Conservation (phyloP, 2,329 filamentous ascomycete genomes). For the Paradendryphiella salina region DNA sequence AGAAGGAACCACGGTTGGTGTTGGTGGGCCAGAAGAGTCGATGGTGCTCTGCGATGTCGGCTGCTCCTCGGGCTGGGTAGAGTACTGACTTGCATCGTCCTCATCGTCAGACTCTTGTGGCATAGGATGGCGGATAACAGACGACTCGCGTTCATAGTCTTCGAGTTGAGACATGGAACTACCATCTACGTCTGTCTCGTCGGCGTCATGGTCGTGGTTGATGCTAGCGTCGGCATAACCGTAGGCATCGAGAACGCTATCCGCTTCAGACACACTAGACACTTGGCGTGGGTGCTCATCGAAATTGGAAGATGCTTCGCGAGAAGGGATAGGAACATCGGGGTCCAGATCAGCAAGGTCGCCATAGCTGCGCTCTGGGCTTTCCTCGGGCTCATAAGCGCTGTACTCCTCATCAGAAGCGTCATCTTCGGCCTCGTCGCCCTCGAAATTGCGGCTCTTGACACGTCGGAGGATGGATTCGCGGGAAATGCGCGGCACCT, state of each 20-base stretch:
- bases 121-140: slow-evolving; percentile 59
- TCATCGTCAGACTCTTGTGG: slow-evolving; percentile 47
- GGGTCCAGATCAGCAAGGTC: slow-evolving; percentile 70
- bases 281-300: slow-evolving; percentile 65
- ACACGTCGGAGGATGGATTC: slow-evolving; percentile 92
- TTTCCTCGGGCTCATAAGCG: slow-evolving; percentile 54
- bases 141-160: slow-evolving; percentile 53
- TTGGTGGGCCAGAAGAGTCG: slow-evolving; percentile 51
- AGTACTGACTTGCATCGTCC: slow-evolving; percentile 62
- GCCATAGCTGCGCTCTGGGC: slow-evolving; percentile 58
- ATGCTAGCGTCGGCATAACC: slow-evolving; percentile 53
- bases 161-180: slow-evolving; percentile 49
- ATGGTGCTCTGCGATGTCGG: slow-evolving; percentile 42
- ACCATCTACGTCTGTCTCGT: slow-evolving; percentile 63
- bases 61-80: slow-evolving; percentile 48
- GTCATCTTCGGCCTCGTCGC: slow-evolving; percentile 56
- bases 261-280: slow-evolving; percentile 58
- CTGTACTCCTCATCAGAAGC: slow-evolving; percentile 32
- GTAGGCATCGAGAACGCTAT: slow-evolving; percentile 61
- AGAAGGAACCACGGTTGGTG: slow-evolving; percentile 47
- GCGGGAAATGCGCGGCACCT: slow-evolving; percentile 80
- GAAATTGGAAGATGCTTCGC: slow-evolving; percentile 67
- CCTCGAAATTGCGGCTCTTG: slow-evolving; percentile 65
- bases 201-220: slow-evolving; percentile 58
- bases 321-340: slow-evolving; percentile 85